Conservation (phyloP, 305 asterid genomes). For the Fraxinus ornus region DNA sequence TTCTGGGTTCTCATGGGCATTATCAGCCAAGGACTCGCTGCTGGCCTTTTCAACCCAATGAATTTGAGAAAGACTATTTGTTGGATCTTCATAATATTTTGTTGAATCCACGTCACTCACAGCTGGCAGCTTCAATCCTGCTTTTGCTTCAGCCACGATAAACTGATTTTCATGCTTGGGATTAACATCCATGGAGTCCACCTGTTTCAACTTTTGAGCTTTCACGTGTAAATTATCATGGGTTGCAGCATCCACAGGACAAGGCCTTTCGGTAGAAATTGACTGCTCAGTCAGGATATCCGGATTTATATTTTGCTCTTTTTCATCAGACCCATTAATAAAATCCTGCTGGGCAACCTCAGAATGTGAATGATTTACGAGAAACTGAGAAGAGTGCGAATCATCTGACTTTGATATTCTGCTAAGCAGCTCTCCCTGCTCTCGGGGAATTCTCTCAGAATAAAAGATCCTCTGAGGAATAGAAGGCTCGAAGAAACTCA, state of each 20-base stretch:
- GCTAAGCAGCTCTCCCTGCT: conserved; percentile 50
- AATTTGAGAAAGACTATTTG: conserved; percentile 22
- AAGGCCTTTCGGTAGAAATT: conserved; percentile 29
- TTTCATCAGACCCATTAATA: conserved; percentile 40
- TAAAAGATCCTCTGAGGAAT: conserved; percentile 53
- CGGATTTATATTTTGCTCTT: conserved; percentile 36
- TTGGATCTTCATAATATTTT: conserved; percentile 38
- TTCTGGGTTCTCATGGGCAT: conserved; percentile 38
- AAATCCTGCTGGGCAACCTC: conserved; percentile 44
- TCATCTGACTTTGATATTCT: conserved; percentile 83
- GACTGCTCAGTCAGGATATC: conserved; percentile 30
- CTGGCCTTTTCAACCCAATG: conserved; percentile 36
- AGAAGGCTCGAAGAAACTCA: conserved; percentile 48
- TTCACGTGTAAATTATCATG: conserved; percentile 30
- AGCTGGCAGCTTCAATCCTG: conserved; percentile 34
- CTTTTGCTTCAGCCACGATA: conserved; percentile 31
- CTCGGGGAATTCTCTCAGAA: conserved; percentile 71
- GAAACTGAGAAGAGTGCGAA: conserved; percentile 60
- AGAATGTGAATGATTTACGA: conserved; percentile 42
- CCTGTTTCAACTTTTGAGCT: conserved; percentile 35
- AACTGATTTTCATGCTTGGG: conserved; percentile 39
- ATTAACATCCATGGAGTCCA: conserved; percentile 31
- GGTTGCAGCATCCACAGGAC: conserved; percentile 31
- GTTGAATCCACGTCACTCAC: conserved; percentile 31
- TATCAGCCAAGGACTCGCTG: conserved; percentile 32